A percentile compares a stretch with the other conserved stretches of the same genome.
Conservation (phyloP, 2,329 filamentous ascomycete genomes). For the Coniella lustricola region DNA sequence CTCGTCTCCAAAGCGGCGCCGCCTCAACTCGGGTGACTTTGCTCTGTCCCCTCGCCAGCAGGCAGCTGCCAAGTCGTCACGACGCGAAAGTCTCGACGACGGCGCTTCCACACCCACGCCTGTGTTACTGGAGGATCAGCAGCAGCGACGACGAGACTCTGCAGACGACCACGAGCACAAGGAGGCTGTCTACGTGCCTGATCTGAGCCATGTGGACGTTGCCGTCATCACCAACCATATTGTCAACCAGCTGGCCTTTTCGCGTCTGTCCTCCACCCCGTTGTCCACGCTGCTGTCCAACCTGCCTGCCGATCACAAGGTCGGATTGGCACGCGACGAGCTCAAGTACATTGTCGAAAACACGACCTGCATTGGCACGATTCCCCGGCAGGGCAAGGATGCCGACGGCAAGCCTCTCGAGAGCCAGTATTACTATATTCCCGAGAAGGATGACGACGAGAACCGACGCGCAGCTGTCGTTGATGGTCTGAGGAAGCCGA, state of each 20-base stretch:
- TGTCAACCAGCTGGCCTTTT: constrained; percentile 92
- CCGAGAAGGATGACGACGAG: constrained; percentile 75
- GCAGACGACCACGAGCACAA: constrained; percentile 19
- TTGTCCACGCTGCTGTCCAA: constrained; percentile 84
- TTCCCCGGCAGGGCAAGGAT: constrained; percentile 86
- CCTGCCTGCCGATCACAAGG: constrained; percentile 62
- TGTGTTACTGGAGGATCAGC: no score
- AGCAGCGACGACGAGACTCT: not conserved
- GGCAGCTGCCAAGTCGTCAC: constrained; percentile 24
- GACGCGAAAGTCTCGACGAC: not conserved
- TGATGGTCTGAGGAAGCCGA: constrained; percentile 80
- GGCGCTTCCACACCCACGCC: constrained; percentile 12
- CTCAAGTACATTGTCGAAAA: constrained; percentile 67
- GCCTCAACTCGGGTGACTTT: constrained; percentile 14
- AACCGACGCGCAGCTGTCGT: constrained; percentile 76
- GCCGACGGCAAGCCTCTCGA: constrained; percentile 89
- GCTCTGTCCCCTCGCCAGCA: constrained; percentile 19
- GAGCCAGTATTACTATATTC: constrained; percentile 95
- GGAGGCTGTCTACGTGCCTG: constrained; percentile 30
- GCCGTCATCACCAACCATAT: constrained; percentile 70
- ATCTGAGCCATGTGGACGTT: constrained; percentile 29
- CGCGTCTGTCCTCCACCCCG: constrained; percentile 83
- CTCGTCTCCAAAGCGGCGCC: constrained; percentile 48
- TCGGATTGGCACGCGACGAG: constrained; percentile 51
- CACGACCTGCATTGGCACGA: constrained; percentile 78